Conservation (phyloP, 768 basidiomycete genomes). For the Boletus rufocinnamomeus region DNA sequence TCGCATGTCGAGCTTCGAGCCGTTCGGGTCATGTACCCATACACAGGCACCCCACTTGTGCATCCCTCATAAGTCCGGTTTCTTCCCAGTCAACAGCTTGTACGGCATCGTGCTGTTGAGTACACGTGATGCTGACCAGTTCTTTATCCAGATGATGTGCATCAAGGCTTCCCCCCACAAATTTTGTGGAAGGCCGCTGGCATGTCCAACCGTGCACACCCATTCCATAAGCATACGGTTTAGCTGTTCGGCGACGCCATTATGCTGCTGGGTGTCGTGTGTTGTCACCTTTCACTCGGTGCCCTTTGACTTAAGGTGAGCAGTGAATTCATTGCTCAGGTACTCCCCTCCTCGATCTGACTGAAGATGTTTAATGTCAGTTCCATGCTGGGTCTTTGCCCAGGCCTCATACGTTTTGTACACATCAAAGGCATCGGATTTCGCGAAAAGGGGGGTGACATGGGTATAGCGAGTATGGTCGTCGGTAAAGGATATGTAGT, state of each 20-base stretch:
- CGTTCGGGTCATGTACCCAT: background rate
- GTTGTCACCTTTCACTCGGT: too few relatives aligned
- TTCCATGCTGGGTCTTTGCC: too few relatives aligned
- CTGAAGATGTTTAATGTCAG: too few relatives aligned
- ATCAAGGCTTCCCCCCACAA: too few relatives aligned
- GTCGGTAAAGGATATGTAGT: background rate
- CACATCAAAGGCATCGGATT: background rate
- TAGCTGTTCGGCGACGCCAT: too few relatives aligned
- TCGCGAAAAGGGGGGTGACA: background rate
- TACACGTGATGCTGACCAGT: background rate
- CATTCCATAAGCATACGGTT: background rate
- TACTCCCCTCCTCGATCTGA: too few relatives aligned
- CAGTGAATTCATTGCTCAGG: too few relatives aligned
- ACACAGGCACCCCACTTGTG: background rate
- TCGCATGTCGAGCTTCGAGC: background rate
- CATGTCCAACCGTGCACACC: background rate
- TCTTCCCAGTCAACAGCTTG: background rate
- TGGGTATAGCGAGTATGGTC: too few relatives aligned
- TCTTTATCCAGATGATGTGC: background rate
- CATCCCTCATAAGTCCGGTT: background rate
- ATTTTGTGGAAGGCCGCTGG: background rate
- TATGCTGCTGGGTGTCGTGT: too few relatives aligned
- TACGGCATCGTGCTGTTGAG: background rate
- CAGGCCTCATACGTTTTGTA: too few relatives aligned
- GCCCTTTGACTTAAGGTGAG: too few relatives aligned